phyloP scores from a whole-genome alignment of 2,329 filamentous ascomycete species.

The Aspergillus fumigatus region DNA sequence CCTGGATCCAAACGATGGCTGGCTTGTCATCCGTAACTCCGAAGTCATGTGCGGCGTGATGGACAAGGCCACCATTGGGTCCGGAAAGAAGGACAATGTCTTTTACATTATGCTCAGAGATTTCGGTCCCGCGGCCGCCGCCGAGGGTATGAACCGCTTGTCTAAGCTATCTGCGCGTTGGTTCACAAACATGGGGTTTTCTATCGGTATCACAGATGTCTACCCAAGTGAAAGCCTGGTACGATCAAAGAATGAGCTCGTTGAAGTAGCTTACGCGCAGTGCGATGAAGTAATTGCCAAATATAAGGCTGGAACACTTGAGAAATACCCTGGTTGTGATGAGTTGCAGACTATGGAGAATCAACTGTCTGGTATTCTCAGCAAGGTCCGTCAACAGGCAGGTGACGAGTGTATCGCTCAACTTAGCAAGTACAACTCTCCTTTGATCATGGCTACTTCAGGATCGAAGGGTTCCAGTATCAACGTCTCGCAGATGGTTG shows the following conservation, averaged over 20 bases:
- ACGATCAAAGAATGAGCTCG: constrained; percentile 68
- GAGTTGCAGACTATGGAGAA: constrained; percentile 91
- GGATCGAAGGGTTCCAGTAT: constrained; percentile 96
- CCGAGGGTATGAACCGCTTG: constrained; percentile 87
- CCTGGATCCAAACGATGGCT: constrained; percentile 82
- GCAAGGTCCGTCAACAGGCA: constrained; percentile 83
- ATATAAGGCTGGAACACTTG: constrained; percentile 74
- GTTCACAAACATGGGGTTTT: constrained; percentile 88
- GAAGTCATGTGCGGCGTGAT: constrained; percentile 96
- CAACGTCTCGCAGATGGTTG: constrained; percentile 99
- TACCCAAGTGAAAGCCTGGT: constrained; percentile 72
- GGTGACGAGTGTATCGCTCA: constrained; percentile 88
- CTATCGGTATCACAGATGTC: constrained; percentile 92
- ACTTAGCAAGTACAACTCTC: constrained; percentile 85
- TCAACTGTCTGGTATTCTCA: constrained; percentile 83
- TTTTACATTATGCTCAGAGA: constrained; percentile 97
- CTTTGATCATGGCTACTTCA: constrained; percentile 93
- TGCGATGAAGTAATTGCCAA: constrained; percentile 79
- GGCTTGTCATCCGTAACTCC: constrained; percentile 90
- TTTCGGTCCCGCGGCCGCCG: constrained; percentile 84
- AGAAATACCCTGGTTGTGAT: constrained; percentile 83
- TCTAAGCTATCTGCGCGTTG: constrained; percentile 85
- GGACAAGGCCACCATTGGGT: constrained; percentile 97
- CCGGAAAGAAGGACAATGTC: constrained; percentile 94
- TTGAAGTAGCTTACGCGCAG: constrained; percentile 71